Evolutionary conservation across 352 stramenopile species (phyloP), one percentile per base, ranked within the genome.

Genomic region (Globisporangium solare): DNA sequence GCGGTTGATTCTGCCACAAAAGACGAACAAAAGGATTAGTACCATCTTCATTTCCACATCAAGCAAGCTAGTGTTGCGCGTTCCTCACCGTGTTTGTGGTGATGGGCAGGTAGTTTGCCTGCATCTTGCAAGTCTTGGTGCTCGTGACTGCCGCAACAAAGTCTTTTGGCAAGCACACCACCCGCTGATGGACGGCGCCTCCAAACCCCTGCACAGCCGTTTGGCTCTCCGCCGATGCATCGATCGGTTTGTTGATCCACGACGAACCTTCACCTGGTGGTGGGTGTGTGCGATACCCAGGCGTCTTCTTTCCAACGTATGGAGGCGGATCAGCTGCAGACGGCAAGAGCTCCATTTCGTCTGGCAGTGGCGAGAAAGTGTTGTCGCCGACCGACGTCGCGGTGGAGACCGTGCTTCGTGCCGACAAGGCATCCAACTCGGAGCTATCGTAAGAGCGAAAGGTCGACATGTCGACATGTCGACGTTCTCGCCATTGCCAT

Each of bases 71-170:
- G 22, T 6, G 35, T 5, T 18, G 7, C 20, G 7, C 20, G 11
- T 15, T 50, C 47, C 67, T 24, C 56, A 85, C 76, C 66, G 78
- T 86, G 58, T 92, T 90, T 56, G 81, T 88, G 58, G 87, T 70
- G 41, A 83, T 47, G 0, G 82, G 82, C 5, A 92, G 56, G 43
- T 92, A 92, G 56, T 89, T 92, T 12, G 82, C 77, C 41, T 89
- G 74, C 74, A 89, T 88, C 51, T 76, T 73, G 62, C 79, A 87
- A 14, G 82, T 90, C 55, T 90, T 89, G 10, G 79, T 90, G 42
- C 61, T 87, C 47, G 51, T 86, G 12, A 89, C 79, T 0, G 74
- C 71, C 4, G 66, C 66, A 13, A 90, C 68, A 57, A 92, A 92
- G 41, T 86, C 70, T 43, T 76, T 86, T 0, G 83, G 78, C 35